Evolutionary conservation across 1,284 basidiomycete species (phyloP), one percentile per base, ranked within the genome.

Genomic region (Cutaneotrichosporon cutaneum): DNA sequence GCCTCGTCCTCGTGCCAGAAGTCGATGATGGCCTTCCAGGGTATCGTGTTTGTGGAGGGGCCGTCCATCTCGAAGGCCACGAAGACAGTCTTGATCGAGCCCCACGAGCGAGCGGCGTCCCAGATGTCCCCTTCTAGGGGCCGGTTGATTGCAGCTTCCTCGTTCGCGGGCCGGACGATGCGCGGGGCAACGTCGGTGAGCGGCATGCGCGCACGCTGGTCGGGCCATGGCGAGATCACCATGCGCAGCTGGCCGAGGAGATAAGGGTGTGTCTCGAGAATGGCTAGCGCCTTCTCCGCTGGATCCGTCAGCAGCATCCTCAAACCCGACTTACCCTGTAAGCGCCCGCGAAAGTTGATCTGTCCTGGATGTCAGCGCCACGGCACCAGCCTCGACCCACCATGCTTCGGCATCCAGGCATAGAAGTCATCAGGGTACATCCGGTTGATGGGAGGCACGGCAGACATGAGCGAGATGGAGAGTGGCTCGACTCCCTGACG

Each of bases 1-100:
- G 90, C 91, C 73, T 94, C 91, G 50, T 90, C 89, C 76, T 93
- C 90, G 67, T 87, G 85, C 90, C 90, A 94, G 76, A 90, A 94
- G 75, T 93, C 90, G 56, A 93, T 84, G 87, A 72, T 89, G 86
- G 63, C 86, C 82, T 44, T 87, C 87, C 67, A 88, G 85, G n/a
- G 54, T 1, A 59, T 54, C 26, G 57, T 54, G 26, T 85, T 84
- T 84, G 39, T 88, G 86, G 60, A 88, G 88, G 68, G 82, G 90
- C 5, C 86, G 85, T 54, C 88, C 89, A 89, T 61, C 21, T 68
- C 62, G 7, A 66, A 56, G 65, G 65, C 64, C 1, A 73, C 61
- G 8, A 62, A 64, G 50, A 78, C 63, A 48, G 69, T 56, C n/a
- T 75, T 56, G 42, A 78, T 44, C 8, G 73, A 66, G 5, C 74